A percentile compares a stretch with the other conserved stretches of the same genome.
These are phyloP conservation scores for Stropharia rugosoannulata DNA, from an alignment of 768 basidiomycete species.

Conservation along the genomic window DNA sequence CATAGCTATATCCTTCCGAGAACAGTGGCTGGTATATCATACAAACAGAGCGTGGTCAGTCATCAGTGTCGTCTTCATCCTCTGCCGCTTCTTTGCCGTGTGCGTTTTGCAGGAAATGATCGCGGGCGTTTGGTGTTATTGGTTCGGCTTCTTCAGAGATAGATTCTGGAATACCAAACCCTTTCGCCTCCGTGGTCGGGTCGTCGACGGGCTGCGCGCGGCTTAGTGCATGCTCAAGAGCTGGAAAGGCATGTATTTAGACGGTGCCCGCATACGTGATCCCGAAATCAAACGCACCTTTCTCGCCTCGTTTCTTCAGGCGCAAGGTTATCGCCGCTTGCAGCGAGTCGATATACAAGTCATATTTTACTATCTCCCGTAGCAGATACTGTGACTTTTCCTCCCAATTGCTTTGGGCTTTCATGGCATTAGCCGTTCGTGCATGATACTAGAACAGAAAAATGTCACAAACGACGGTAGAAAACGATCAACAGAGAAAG, in stretches of 20 bases:
- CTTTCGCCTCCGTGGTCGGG: constrained; percentile 10
- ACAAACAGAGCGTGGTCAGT: constrained; percentile 17
- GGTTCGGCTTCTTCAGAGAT: constrained; percentile 23
- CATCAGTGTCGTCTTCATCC: constrained; percentile 19
- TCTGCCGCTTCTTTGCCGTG: constrained; percentile 28
- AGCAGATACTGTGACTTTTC: constrained; percentile 87
- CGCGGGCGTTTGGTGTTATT: constrained; percentile 18
- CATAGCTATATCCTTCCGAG: constrained; percentile 4
- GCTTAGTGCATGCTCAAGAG: constrained; percentile 25
- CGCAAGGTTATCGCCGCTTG: constrained; percentile 80
- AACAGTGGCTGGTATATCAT: constrained; percentile 10
- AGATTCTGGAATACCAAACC: constrained; percentile 12
- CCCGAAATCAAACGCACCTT: constrained; percentile 36
- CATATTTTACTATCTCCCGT: constrained; percentile 93
- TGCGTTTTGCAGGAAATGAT: constrained; percentile 17
- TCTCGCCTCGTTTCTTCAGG: constrained; percentile 89
- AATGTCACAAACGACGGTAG: not conserved
- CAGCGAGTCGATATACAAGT: constrained; percentile 91
- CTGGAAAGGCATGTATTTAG: constrained; percentile 9
- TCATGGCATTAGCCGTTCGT: constrained; percentile 69
- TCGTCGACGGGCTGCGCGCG: constrained; percentile 19
- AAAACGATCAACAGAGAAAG: not conserved
- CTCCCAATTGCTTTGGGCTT: constrained; percentile 89
- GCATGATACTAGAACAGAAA: constrained; percentile 66
- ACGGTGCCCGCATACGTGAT: not conserved